Conservation (phyloP, 768 basidiomycete species). For the Amanita exitialis region DNA sequence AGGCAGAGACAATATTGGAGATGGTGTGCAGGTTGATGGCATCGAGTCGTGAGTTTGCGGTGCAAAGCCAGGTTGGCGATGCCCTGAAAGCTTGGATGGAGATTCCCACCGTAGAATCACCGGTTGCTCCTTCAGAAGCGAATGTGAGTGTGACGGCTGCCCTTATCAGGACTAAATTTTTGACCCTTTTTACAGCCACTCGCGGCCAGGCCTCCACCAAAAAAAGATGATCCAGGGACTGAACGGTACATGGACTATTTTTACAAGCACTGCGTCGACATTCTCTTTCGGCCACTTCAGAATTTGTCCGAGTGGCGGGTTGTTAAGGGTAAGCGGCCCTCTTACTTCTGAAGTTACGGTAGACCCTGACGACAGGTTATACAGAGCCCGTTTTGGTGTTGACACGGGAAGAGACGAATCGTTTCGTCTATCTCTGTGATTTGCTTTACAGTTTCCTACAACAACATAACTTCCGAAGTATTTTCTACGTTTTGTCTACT, state of each 20-base stretch:
- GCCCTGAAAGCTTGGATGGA: constrained; percentile 78
- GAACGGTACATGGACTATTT: constrained; percentile 92
- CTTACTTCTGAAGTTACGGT: not conserved
- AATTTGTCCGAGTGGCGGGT: constrained; percentile 59
- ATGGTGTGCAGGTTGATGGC: constrained; percentile 71
- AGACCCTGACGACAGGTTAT: constrained; percentile 3
- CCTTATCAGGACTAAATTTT: constrained; percentile 3
- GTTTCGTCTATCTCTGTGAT: constrained; percentile 86
- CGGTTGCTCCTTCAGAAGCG: constrained; percentile 21
- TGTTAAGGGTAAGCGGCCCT: constrained; percentile 19
- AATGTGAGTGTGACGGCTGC: constrained; percentile 14
- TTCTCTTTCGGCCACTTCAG: constrained; percentile 72
- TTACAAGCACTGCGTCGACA: constrained; percentile 74
- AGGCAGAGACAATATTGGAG: constrained; percentile 65
- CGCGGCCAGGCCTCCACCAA: constrained; percentile 26
- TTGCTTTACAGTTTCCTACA: constrained; percentile 79
- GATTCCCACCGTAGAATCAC: constrained; percentile 38
- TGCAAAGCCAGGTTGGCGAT: constrained; percentile 89
- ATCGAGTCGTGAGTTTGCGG: constrained; percentile 71
- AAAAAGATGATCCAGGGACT: constrained; percentile 77
- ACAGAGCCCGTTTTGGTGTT: constrained; percentile 45
- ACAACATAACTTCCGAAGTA: constrained; percentile 88
- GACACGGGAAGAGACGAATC: constrained; percentile 68
- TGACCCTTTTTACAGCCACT: constrained; percentile 23
- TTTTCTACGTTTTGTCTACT: constrained; percentile 81